Evolutionary conservation across 345 rosid genomes (phyloP).

Genomic region (Melaleuca alternifolia): DNA sequence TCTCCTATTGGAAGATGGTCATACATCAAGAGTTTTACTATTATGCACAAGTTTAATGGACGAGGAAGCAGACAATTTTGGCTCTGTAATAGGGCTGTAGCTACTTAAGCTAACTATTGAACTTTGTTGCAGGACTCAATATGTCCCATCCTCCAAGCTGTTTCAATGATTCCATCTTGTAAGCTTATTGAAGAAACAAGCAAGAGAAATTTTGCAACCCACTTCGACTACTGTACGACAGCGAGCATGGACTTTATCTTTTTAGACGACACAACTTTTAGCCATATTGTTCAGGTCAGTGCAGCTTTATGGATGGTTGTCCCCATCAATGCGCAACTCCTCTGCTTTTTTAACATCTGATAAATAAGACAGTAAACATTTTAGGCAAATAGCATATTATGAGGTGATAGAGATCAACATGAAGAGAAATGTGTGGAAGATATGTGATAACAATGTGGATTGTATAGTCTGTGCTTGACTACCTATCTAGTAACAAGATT

Average conservation of each 20-base stretch:
- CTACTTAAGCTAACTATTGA: constrained; percentile 59
- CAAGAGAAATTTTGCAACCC: constrained; percentile 76
- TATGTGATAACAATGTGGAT: neutral
- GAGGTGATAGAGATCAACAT: neutral
- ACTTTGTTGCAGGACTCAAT: constrained; percentile 98
- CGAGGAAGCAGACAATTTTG: constrained; percentile 86
- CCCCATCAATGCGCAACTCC: neutral
- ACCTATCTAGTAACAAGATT: neutral
- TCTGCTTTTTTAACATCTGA: neutral
- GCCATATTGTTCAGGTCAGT: constrained; percentile 75
- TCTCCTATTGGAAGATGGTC: constrained; percentile 84
- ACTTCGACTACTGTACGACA: constrained; percentile 87
- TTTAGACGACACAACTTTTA: constrained; percentile 64
- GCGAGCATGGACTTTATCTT: constrained; percentile 67
- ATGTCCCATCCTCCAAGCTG: constrained; percentile 73
- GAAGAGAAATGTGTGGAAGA: neutral
- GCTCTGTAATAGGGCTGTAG: constrained; percentile 40
- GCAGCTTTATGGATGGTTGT: neutral
- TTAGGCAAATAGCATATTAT: neutral
- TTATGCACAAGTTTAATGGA: constrained; percentile 94
- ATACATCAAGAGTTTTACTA: constrained; percentile 72
- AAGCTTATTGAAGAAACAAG: constrained; percentile 84
- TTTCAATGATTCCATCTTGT: constrained; percentile 78
- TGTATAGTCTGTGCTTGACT: neutral
- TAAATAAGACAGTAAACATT: neutral